phyloP scores from a whole-genome alignment of 2,329 filamentous ascomycete species.

The Sporothrix brasiliensis region DNA sequence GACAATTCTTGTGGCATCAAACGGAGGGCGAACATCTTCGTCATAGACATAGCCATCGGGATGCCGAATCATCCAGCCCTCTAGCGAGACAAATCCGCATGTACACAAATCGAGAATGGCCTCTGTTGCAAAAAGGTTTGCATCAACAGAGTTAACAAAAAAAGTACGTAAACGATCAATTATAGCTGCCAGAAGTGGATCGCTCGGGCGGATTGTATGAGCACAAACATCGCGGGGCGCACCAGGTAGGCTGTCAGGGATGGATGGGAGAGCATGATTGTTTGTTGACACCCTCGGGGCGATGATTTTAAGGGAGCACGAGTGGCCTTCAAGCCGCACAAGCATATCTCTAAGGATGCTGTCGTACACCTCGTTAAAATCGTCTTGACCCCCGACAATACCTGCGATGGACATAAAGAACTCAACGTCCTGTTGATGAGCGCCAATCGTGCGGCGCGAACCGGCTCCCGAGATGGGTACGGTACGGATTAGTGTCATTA shows the following conservation, averaged over 20 bases:
- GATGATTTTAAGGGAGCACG: slow-evolving; percentile 71
- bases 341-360: slow-evolving; percentile 71
- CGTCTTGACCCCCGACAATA: slow-evolving; percentile 67
- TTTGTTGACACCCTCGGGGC: slow-evolving; percentile 61
- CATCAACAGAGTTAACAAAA: slow-evolving; percentile 87
- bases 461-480: slow-evolving; percentile 52
- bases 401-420: slow-evolving; percentile 69
- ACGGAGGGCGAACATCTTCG: slow-evolving; percentile 41
- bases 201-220: slow-evolving; percentile 65
- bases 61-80: slow-evolving; percentile 85
- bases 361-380: slow-evolving; percentile 74
- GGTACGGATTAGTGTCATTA: slow-evolving; percentile 73
- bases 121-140: slow-evolving; percentile 85
- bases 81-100: slow-evolving; percentile 81
- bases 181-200: slow-evolving; percentile 66
- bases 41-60: slow-evolving; percentile 65
- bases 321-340: slow-evolving; percentile 69
- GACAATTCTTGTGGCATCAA: too few species aligned
- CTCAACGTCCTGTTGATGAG: slow-evolving; percentile 74
- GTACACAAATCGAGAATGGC: slow-evolving; percentile 78
- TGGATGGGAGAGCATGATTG: slow-evolving; percentile 59
- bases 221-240: slow-evolving; percentile 62
- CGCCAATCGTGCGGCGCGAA: slow-evolving; percentile 65
- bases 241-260: slow-evolving; percentile 60
- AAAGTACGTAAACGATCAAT: slow-evolving; percentile 73